Evolutionary conservation across 345 rosid genomes (phyloP), one percentile per base, ranked within the genome.

Genomic region (Hirschfeldia incana): DNA sequence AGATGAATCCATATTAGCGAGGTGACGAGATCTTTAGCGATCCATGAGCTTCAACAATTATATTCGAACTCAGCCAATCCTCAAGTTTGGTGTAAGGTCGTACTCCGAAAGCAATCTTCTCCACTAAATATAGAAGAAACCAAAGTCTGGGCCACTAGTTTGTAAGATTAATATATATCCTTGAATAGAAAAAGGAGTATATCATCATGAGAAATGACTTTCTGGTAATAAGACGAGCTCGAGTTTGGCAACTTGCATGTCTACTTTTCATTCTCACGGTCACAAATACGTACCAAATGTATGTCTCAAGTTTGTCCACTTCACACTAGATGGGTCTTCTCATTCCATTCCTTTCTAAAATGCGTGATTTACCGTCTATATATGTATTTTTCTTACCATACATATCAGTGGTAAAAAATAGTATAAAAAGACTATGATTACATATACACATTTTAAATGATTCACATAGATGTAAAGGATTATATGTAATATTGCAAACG

Each of bases 161-260:
- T 27, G 73, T 59, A 21, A 26, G 68, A 78, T 21, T 57, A 66
- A 72, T 66, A 66, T 42, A 53, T n/a, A 66, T 30, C 33, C 11
- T 26, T 67, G 63, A 67, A 67, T 44, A 33, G 4, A n/a, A 61
- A 64, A 78, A 66, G 55, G 49, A 42, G 6, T 21, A 28, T 66
- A n/a, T 78, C 68, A 78, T 78, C 73, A 67, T 73, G 68, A 73
- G 69, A 67, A 78, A 66, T 13, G 67, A 72, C 26, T 67, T 72
- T 66, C 27, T 72, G 16, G 55, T 78, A 78, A 72, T 73, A 67
- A 59, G 73, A 78, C 77, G 73, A 78, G 55, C 30, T 73, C 82
- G 73, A 78, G 69, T 73, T 73, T 73, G 53, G 55, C 81, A 78
- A 78, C 77, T 78, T 78, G 78, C 33, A 72, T 66, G 42, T 66